These are phyloP conservation scores for Aspergillus brunneoviolaceus DNA, from an alignment of 2,329 filamentous ascomycete species.

Conservation along the genomic window DNA sequence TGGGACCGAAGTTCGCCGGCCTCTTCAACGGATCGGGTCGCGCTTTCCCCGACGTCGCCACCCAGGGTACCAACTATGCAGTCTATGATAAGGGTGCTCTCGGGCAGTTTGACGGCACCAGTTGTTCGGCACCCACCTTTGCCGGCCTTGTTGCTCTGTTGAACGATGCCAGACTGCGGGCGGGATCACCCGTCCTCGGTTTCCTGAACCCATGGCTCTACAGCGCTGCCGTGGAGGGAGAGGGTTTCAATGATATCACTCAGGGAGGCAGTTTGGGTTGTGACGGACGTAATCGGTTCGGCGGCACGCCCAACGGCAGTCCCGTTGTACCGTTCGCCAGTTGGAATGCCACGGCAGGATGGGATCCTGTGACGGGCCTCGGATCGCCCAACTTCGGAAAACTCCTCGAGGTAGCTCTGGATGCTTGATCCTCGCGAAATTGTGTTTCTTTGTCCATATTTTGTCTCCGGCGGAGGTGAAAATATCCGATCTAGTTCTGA, in stretches of 20 bases:
- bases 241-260: slow-evolving; percentile 50
- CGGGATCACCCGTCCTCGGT: slow-evolving; percentile 52
- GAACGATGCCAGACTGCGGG: slow-evolving; percentile 59
- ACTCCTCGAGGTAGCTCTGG: slow-evolving; percentile 15
- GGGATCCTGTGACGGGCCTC: slow-evolving; percentile 53
- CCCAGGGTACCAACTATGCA: slow-evolving; percentile 36
- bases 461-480: neutral
- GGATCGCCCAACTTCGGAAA: slow-evolving; percentile 36
- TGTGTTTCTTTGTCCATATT: neutral
- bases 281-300: slow-evolving; percentile 44
- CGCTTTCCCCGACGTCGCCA: slow-evolving; percentile 44
- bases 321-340: slow-evolving; percentile 47
- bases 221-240: slow-evolving; percentile 36
- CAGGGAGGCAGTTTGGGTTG: slow-evolving; percentile 50
- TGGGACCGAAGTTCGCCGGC: slow-evolving; percentile 26
- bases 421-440: neutral
- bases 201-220: slow-evolving; percentile 65
- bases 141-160: slow-evolving; percentile 60
- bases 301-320: slow-evolving; percentile 37
- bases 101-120: slow-evolving; percentile 39
- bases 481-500: neutral
- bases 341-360: slow-evolving; percentile 53
- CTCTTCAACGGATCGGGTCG: slow-evolving; percentile 38
- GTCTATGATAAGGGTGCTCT: slow-evolving; percentile 33
- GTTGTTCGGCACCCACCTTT: slow-evolving; percentile 58